A percentile compares a stretch with the other conserved stretches of the same genome.
phyloP scores from a whole-genome alignment of 768 basidiomycete species.

The Steccherinum ochraceum region DNA sequence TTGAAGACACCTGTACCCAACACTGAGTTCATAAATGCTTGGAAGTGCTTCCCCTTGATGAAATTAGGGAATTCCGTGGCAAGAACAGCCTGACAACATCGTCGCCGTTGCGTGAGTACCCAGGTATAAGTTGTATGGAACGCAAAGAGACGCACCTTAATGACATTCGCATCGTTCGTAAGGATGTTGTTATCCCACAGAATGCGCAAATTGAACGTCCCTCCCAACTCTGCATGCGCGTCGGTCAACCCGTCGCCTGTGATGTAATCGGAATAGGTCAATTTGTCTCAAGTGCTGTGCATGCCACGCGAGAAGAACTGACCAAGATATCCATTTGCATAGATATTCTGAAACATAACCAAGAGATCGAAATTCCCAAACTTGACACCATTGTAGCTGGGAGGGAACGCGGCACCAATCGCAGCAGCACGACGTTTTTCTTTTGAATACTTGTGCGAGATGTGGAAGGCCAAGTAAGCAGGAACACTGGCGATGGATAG shows the following conservation, averaged over 20 bases:
- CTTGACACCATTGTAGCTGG: constrained; percentile 23
- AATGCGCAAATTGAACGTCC: constrained; percentile 11
- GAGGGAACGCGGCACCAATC: constrained; percentile 13
- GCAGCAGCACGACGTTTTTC: too few species aligned
- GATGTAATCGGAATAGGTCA: too few species aligned
- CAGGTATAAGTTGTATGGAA: background rate
- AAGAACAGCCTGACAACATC: constrained; percentile 29
- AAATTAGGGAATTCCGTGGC: constrained; percentile 39
- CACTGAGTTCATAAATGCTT: constrained; percentile 23
- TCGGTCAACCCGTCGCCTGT: background rate
- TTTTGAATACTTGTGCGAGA: background rate
- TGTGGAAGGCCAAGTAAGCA: background rate
- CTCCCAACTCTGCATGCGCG: constrained; percentile 13
- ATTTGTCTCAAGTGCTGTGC: background rate
- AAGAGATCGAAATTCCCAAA: constrained; percentile 32
- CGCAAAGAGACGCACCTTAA: constrained; percentile 24
- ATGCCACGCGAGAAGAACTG: constrained; percentile 1
- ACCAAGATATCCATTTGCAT: constrained; percentile 32
- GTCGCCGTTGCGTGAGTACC: background rate
- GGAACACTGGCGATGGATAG: background rate
- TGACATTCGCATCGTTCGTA: constrained; percentile 16
- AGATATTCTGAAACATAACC: constrained; percentile 11
- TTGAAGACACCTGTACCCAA: constrained; percentile 58
- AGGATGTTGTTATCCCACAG: constrained; percentile 14
- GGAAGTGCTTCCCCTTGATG: constrained; percentile 28